Evolutionary conservation across 2,329 filamentous ascomycete genomes (phyloP).

Genomic region (Pezicula carpinea): DNA sequence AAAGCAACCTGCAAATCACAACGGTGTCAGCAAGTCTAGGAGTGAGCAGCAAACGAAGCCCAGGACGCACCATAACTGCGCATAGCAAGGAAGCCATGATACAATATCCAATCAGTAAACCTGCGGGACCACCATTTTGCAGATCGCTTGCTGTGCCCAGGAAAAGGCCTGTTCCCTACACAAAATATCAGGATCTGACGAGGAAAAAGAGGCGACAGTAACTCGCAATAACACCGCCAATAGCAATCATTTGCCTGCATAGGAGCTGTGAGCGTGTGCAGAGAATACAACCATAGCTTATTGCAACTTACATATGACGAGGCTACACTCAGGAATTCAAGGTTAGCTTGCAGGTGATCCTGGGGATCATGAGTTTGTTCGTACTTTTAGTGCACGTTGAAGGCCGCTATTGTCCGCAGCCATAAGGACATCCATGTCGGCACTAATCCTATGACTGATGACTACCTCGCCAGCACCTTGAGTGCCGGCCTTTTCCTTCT

Average conservation of each 20-base stretch:
- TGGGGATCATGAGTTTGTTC: neutral
- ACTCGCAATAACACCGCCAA: neutral
- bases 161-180: constrained; percentile 51
- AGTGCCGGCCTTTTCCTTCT: neutral
- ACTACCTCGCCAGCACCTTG: neutral
- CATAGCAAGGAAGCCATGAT: constrained; percentile 41
- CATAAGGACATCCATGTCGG: neutral
- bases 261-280: neutral
- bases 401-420: neutral
- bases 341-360: neutral
- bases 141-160: constrained; percentile 55
- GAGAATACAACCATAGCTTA: neutral
- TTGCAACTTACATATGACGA: neutral
- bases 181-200: neutral
- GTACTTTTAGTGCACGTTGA: neutral
- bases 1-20: constrained; percentile 50
- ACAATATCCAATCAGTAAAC: constrained; percentile 64
- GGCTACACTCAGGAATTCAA: neutral
- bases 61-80: constrained; percentile 47
- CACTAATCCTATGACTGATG: neutral
- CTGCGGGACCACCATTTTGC: constrained; percentile 53
- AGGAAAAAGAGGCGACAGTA: neutral
- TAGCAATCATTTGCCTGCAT: neutral
- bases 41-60: constrained; percentile 26
- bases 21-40: constrained; percentile 34